Evolutionary conservation across 495 filamentous ascomycete species (phyloP).

Genomic region (Xylaria castorea): DNA sequence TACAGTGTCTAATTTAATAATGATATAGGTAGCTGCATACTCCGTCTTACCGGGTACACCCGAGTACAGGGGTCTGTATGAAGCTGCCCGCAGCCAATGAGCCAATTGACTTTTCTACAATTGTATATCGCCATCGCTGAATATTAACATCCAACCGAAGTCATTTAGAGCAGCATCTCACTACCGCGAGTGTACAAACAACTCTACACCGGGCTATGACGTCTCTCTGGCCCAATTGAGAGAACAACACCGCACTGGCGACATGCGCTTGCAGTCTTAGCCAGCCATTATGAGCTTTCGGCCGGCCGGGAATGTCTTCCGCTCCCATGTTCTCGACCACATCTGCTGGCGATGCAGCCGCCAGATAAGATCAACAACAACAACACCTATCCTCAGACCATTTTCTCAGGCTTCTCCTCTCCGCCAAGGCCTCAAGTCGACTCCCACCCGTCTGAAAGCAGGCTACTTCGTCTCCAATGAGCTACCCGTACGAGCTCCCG

Average conservation of each 20-base stretch:
- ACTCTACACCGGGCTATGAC: conserved; percentile 14
- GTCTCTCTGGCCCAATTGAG: conserved; percentile 22
- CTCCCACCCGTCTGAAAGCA: conserved; percentile 39
- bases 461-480: conserved; percentile 52
- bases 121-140: neutral
- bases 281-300: conserved; percentile 42
- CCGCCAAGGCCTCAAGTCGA: conserved; percentile 21
- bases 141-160: neutral
- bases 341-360: conserved; percentile 41
- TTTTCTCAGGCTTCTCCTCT: conserved; percentile 21
- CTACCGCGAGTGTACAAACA: neutral
- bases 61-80: neutral
- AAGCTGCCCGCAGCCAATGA: neutral
- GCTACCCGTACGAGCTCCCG: conserved; percentile 38
- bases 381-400: neutral
- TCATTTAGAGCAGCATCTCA: neutral
- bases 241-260: conserved; percentile 26
- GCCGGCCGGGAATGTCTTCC: conserved; percentile 40
- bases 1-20: neutral
- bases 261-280: conserved; percentile 36
- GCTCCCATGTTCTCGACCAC: conserved; percentile 36
- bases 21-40: neutral
- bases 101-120: conserved; percentile 25
- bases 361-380: conserved; percentile 19
- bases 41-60: neutral